These are phyloP conservation scores for Leucogyrophana mollusca DNA, from an alignment of 768 basidiomycete genomes.

Conservation along the genomic window DNA sequence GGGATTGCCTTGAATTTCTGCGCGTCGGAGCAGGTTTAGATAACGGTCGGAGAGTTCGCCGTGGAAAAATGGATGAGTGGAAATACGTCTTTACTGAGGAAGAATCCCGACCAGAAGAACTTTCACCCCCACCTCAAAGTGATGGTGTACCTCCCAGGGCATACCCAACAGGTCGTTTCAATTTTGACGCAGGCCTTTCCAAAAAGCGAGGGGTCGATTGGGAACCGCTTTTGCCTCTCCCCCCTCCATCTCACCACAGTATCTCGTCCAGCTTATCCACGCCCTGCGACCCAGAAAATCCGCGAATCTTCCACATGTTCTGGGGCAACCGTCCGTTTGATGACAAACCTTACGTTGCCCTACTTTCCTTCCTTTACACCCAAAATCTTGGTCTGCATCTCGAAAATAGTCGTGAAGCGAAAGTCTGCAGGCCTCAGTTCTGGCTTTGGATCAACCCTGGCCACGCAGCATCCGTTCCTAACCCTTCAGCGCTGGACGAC, in stretches of 20 bases:
- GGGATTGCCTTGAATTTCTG: slow-evolving; percentile 90
- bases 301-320: slow-evolving; percentile 91
- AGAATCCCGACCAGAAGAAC: slow-evolving; percentile 17
- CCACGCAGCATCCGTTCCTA: slow-evolving; percentile 81
- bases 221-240: slow-evolving; percentile 55
- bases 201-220: slow-evolving; percentile 58
- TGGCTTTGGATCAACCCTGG: slow-evolving; percentile 98
- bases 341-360: slow-evolving; percentile 92
- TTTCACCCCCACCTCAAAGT: slow-evolving; percentile 5
- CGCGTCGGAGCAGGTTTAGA: slow-evolving; percentile 85
- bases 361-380: slow-evolving; percentile 90
- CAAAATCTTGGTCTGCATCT: slow-evolving; percentile 86
- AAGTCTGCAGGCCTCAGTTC: slow-evolving; percentile 82
- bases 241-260: slow-evolving; percentile 43
- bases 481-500: slow-evolving; percentile 71
- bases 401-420: slow-evolving; percentile 29
- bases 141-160: slow-evolving; percentile 18
- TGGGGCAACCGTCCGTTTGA: slow-evolving; percentile 92
- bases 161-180: slow-evolving; percentile 30
- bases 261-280: slow-evolving; percentile 34
- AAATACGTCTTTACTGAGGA: slow-evolving; percentile 76
- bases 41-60: slow-evolving; percentile 65
- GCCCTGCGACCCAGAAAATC: slow-evolving; percentile 75
- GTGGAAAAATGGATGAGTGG: slow-evolving; percentile 74
- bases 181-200: slow-evolving; percentile 53